These are phyloP conservation scores for Flaveria sonorensis DNA, from an alignment of 129 eudicot species.

Conservation along the genomic window DNA sequence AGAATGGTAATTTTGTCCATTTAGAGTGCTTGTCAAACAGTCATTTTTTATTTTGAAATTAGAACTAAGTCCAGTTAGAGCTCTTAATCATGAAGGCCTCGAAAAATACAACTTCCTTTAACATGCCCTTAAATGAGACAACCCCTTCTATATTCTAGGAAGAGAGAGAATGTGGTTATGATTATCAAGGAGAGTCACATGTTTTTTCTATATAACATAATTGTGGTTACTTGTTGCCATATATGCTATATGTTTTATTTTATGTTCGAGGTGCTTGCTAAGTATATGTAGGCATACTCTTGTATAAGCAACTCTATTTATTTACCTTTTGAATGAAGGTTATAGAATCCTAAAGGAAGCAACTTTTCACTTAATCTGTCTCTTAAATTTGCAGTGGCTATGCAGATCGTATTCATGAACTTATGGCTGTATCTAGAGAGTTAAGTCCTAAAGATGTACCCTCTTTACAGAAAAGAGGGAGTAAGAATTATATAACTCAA, in stretches of 20 bases:
- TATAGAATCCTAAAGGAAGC: background rate
- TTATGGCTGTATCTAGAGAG: slow-evolving; percentile 85
- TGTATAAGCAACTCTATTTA: slow-evolving; percentile 5
- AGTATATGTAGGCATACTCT: slow-evolving; percentile 8
- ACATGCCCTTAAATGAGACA: slow-evolving; percentile 1
- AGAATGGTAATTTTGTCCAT: background rate
- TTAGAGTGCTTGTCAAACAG: background rate
- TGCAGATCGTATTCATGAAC: slow-evolving; percentile 98
- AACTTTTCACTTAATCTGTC: slow-evolving; percentile 15
- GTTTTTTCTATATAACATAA: background rate
- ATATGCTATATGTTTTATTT: background rate
- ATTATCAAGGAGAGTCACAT: background rate
- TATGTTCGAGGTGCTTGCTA: slow-evolving; percentile 14
- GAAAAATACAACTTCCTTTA: background rate
- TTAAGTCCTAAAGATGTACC: slow-evolving; percentile 67
- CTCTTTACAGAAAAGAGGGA: slow-evolving; percentile 64
- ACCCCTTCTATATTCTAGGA: background rate
- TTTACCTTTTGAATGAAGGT: slow-evolving; percentile 13
- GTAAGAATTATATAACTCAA: slow-evolving; percentile 79
- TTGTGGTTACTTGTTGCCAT: background rate
- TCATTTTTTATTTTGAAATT: background rate
- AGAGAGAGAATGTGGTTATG: slow-evolving; percentile 5
- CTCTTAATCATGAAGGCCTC: slow-evolving; percentile 4
- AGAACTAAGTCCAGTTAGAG: slow-evolving; percentile 3
- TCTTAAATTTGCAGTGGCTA: slow-evolving; percentile 74